A percentile compares a stretch with the other conserved stretches of the same genome.
Evolutionary conservation across 768 basidiomycete species (phyloP).

Genomic region (Russula vinacea): DNA sequence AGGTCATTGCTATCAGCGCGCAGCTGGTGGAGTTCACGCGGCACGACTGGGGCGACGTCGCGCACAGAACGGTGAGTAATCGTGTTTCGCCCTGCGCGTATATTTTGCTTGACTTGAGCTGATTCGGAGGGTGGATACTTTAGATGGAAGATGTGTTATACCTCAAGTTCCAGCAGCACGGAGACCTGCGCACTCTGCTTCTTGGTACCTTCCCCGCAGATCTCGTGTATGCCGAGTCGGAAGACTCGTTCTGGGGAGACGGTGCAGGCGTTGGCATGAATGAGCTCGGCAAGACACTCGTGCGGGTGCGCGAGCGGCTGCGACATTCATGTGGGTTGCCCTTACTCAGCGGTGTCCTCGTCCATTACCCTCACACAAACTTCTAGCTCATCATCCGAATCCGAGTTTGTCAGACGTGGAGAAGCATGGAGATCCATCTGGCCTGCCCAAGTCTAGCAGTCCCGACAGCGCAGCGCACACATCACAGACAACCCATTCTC

Average conservation of each 20-base stretch:
- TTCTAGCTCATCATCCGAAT: no score
- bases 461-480: no score
- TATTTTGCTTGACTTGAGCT: background rate
- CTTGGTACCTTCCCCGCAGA: slow-evolving; percentile 49
- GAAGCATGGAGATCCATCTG: no score
- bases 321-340: slow-evolving; percentile 2
- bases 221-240: slow-evolving; percentile 48
- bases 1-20: slow-evolving; percentile 40
- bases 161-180: slow-evolving; percentile 70
- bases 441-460: no score
- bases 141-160: slow-evolving; percentile 69
- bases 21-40: slow-evolving; percentile 38
- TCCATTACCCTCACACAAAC: no score
- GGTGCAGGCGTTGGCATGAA: slow-evolving; percentile 56
- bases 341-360: no score
- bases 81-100: background rate
- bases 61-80: slow-evolving; percentile 48
- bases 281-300: slow-evolving; percentile 59
- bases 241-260: slow-evolving; percentile 67
- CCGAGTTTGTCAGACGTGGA: no score
- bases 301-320: slow-evolving; percentile 52
- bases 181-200: slow-evolving; percentile 51
- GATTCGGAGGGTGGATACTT: slow-evolving; percentile 7
- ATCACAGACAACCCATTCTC: no score
- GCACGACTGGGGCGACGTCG: slow-evolving; percentile 55